These are phyloP conservation scores for Seiridium cupressi DNA, from an alignment of 2,329 filamentous ascomycete species.

Conservation along the genomic window DNA sequence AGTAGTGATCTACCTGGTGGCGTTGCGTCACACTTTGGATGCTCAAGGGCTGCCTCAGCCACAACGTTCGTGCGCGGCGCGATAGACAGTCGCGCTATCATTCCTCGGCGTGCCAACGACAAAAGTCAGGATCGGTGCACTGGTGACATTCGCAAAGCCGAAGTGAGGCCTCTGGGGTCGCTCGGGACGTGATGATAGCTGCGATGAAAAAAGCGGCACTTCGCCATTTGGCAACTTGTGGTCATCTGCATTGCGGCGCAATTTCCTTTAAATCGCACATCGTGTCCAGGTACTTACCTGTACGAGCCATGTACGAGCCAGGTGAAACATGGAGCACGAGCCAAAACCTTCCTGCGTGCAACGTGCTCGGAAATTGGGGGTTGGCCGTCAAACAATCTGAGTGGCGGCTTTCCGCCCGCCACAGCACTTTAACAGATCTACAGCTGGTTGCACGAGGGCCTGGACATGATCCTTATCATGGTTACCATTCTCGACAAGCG, in stretches of 20 bases:
- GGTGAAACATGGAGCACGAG: neutral
- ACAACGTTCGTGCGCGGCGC: neutral
- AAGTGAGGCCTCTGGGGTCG: neutral
- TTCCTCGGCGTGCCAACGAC: neutral
- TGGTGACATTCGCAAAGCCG: no score
- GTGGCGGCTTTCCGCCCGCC: no score
- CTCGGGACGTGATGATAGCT: neutral
- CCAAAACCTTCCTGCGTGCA: neutral
- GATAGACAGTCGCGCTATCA: neutral
- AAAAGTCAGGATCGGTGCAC: no score
- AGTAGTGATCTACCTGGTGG: no score
- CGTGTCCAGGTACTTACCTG: neutral
- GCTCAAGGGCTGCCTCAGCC: neutral
- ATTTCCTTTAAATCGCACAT: neutral
- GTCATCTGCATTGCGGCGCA: neutral
- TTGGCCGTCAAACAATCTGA: neutral
- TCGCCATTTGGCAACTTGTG: neutral
- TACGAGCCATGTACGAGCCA: neutral
- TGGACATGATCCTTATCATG: no score
- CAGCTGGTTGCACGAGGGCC: no score
- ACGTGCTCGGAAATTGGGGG: neutral
- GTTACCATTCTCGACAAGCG: no score
- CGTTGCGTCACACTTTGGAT: no score
- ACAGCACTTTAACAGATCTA: no score
- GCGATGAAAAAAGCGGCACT: neutral